Evolutionary conservation across 192 early-diverging fungal genomes (phyloP).

Genomic region (Spinellus fusiger): DNA sequence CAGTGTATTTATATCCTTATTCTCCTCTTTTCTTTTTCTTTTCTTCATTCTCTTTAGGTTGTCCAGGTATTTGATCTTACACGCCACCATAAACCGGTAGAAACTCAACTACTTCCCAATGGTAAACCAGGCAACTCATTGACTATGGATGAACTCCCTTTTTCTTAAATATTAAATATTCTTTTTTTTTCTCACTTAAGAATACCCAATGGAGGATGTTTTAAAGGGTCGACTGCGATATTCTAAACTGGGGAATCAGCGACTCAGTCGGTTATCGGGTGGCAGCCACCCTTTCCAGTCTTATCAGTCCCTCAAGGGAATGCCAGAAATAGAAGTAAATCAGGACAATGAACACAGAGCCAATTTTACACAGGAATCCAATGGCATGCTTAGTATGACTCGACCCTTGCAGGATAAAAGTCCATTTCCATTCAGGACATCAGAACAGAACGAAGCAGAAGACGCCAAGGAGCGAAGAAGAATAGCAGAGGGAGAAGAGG

Average conservation of each 20-base stretch:
- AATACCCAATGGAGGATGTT: conserved; percentile 12
- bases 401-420: too few relatives aligned
- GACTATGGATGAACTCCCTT: background rate
- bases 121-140: background rate
- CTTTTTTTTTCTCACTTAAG: background rate
- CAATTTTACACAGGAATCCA: too few relatives aligned
- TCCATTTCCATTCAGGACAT: too few relatives aligned
- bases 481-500: conserved; percentile 5
- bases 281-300: background rate
- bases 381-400: too few relatives aligned
- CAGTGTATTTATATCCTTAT: background rate
- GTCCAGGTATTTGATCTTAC: conserved; percentile 14
- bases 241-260: conserved; percentile 12
- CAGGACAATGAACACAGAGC: background rate
- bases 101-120: background rate
- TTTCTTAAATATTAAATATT: background rate
- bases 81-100: background rate
- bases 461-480: conserved; percentile 2
- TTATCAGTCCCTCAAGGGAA: background rate
- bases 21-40: too few relatives aligned
- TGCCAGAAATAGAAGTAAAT: background rate
- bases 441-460: too few relatives aligned
- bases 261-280: background rate
- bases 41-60: conserved; percentile 4
- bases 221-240: conserved; percentile 8